Evolutionary conservation across 1,284 basidiomycete genomes (phyloP).

Genomic region (Cutaneotrichosporon cutaneum): DNA sequence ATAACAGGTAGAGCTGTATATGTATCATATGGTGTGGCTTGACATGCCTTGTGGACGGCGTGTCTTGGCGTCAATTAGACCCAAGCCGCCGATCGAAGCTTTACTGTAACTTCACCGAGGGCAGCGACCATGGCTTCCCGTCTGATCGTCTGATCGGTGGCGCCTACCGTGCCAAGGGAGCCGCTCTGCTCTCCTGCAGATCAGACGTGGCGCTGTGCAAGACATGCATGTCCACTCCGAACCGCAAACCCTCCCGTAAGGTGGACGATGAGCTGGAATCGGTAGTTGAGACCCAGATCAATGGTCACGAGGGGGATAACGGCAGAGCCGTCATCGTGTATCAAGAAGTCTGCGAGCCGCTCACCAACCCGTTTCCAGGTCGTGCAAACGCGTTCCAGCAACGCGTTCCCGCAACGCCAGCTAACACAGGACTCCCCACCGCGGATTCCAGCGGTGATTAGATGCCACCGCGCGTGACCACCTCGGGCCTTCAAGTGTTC

Average conservation of each 20-base stretch:
- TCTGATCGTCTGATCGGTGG: too few relatives aligned
- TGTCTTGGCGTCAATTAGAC: too few relatives aligned
- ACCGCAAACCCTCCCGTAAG: too few relatives aligned
- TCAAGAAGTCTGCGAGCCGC: not conserved
- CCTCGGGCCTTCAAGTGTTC: not conserved
- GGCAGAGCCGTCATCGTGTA: not conserved
- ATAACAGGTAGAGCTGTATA: conserved; percentile 8
- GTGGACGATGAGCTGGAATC: not conserved
- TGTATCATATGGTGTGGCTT: not conserved
- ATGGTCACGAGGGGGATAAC: not conserved
- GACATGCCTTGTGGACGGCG: too few relatives aligned
- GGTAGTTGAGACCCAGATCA: not conserved
- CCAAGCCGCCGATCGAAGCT: too few relatives aligned
- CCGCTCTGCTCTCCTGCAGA: not conserved
- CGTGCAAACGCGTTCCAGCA: not conserved
- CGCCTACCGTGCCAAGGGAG: too few relatives aligned
- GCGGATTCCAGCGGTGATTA: not conserved
- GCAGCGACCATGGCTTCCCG: too few relatives aligned
- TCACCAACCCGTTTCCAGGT: not conserved
- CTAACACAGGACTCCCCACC: not conserved
- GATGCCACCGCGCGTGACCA: not conserved
- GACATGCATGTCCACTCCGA: too few relatives aligned
- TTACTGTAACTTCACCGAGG: too few relatives aligned
- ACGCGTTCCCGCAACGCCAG: not conserved
- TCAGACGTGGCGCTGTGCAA: not conserved